Evolutionary conservation across 2,329 filamentous ascomycete genomes (phyloP).

Genomic region (Lecanicillium sp.): DNA sequence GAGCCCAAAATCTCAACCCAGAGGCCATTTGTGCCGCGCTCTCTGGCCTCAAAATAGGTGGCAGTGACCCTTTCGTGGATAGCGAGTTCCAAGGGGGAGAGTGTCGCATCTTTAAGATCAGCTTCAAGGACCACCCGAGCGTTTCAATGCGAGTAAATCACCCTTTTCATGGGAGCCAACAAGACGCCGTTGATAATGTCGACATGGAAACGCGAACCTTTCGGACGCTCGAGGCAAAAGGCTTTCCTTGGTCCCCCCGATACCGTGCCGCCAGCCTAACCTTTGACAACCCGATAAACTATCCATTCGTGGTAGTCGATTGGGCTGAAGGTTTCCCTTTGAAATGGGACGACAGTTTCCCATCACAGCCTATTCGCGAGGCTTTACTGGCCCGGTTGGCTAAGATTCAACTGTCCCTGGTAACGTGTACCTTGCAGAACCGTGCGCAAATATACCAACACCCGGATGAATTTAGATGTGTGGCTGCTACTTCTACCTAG

Average conservation of each 20-base stretch:
- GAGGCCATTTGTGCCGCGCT: slow-evolving; percentile 4
- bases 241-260: slow-evolving; percentile 1
- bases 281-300: slow-evolving; percentile 3
- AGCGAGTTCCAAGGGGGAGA: slow-evolving; percentile 2
- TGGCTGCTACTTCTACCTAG: background rate
- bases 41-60: background rate
- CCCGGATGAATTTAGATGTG: background rate
- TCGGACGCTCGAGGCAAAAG: background rate
- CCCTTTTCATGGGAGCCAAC: background rate
- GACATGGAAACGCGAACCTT: slow-evolving; percentile 1
- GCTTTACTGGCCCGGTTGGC: background rate
- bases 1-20: slow-evolving; percentile 2
- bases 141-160: slow-evolving; percentile 2
- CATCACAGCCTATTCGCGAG: background rate
- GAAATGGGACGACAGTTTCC: background rate
- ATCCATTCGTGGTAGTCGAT: slow-evolving; percentile 4
- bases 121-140: slow-evolving; percentile 3
- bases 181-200: background rate
- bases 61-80: slow-evolving; percentile 4
- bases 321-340: background rate
- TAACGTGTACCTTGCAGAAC: background rate
- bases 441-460: background rate
- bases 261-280: background rate
- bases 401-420: background rate
- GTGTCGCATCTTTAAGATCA: slow-evolving; percentile 3